Percentiles rank a stretch among this genome's conserved stretches.
phyloP scores from a whole-genome alignment of 495 filamentous ascomycete genomes.

The Neurospora sp. region DNA sequence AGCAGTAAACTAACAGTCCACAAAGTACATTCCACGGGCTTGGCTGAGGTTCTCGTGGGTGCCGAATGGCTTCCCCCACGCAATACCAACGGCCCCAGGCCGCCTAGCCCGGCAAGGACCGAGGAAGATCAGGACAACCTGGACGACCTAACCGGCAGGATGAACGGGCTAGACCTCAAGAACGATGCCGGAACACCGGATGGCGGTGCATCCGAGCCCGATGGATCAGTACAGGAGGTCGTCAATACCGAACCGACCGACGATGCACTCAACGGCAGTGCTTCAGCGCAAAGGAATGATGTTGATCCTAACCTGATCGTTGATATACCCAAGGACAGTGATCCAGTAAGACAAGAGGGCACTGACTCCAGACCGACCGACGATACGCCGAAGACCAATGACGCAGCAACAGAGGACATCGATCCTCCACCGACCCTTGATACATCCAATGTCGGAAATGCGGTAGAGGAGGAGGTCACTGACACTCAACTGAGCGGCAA shows the following conservation, averaged over 20 bases:
- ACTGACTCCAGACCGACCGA: neutral
- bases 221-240: neutral
- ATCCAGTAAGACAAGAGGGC: neutral
- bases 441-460: too few species aligned
- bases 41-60: neutral
- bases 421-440: neutral
- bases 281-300: neutral
- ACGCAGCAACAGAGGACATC: neutral
- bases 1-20: neutral
- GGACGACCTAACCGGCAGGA: neutral
- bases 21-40: neutral
- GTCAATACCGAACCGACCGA: neutral
- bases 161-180: neutral
- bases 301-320: neutral
- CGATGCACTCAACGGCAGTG: neutral
- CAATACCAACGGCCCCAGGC: neutral
- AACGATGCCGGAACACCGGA: accelerated
- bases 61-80: neutral
- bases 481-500: neutral
- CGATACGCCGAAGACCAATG: neutral
- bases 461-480: neutral
- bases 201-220: neutral
- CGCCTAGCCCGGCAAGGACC: neutral
- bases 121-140: neutral
- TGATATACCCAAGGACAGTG: neutral